These are phyloP conservation scores for Cutaneotrichosporon mucoides DNA, from an alignment of 1,284 basidiomycete species.

Conservation along the genomic window DNA sequence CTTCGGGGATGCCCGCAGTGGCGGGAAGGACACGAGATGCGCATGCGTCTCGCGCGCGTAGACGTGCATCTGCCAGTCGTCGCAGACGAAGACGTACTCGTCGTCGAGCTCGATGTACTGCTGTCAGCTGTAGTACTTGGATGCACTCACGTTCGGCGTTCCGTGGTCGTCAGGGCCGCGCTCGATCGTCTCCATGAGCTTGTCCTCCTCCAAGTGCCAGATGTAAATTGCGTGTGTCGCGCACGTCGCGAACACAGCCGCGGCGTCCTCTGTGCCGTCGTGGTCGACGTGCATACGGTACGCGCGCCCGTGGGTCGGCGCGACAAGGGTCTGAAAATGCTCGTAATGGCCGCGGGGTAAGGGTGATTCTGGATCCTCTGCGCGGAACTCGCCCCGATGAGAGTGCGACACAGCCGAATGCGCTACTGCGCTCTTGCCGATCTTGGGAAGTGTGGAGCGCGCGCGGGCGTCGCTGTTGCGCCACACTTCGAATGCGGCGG, in stretches of 20 bases:
- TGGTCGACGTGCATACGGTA: conserved; percentile 38
- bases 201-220: conserved; percentile 37
- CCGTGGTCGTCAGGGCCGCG: conserved; percentile 15
- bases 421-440: conserved; percentile 8
- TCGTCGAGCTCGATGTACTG: conserved; percentile 49
- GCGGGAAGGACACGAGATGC: conserved; percentile 26
- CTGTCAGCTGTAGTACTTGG: conserved; percentile 2
- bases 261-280: conserved; percentile 16
- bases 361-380: conserved; percentile 1
- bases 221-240: conserved; percentile 32
- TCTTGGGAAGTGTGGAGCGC: conserved; percentile 7
- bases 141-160: conserved; percentile 21
- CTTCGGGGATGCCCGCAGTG: not conserved
- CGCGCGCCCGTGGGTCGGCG: conserved; percentile 31
- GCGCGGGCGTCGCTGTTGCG: conserved; percentile 25
- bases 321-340: conserved; percentile 31
- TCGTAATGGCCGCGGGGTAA: conserved; percentile 37
- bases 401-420: conserved; percentile 18
- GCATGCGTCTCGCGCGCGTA: conserved; percentile 27
- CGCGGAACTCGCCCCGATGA: conserved; percentile 2
- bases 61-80: conserved; percentile 23
- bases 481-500: conserved; percentile 27
- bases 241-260: conserved; percentile 30
- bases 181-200: conserved; percentile 22
- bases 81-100: conserved; percentile 40